These are phyloP conservation scores for Ophiostoma ulmi DNA, from an alignment of 2,329 filamentous ascomycete species.

Conservation along the genomic window DNA sequence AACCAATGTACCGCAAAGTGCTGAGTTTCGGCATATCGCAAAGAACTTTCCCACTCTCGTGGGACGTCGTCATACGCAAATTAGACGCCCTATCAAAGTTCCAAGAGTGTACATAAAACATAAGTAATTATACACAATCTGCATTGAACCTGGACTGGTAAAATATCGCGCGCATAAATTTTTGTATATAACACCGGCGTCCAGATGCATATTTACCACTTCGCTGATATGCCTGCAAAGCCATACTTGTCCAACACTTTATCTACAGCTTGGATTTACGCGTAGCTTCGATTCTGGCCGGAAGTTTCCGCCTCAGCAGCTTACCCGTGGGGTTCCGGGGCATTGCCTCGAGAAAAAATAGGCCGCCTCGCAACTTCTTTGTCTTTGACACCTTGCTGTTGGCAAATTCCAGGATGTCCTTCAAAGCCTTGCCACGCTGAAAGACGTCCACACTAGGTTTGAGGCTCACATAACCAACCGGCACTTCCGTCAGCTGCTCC, in stretches of 20 bases:
- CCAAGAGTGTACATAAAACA: too few relatives aligned
- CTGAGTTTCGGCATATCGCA: too few relatives aligned
- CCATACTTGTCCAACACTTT: background rate
- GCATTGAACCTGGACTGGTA: too few relatives aligned
- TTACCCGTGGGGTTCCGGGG: slow-evolving; percentile 17
- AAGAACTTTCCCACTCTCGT: too few relatives aligned
- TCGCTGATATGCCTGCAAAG: background rate
- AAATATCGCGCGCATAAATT: too few relatives aligned
- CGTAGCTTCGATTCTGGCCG: slow-evolving; percentile 7
- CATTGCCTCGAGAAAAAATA: slow-evolving; percentile 15
- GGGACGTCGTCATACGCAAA: too few relatives aligned
- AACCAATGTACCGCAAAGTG: too few relatives aligned
- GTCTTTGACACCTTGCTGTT: slow-evolving; percentile 13
- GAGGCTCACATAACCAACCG: slow-evolving; percentile 18
- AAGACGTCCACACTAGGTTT: background rate
- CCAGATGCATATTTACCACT: too few relatives aligned
- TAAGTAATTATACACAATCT: too few relatives aligned
- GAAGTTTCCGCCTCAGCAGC: slow-evolving; percentile 14
- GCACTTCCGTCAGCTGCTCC: slow-evolving; percentile 18
- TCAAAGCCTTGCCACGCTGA: background rate
- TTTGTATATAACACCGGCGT: too few relatives aligned
- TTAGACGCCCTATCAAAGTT: too few relatives aligned
- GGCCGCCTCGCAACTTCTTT: slow-evolving; percentile 18
- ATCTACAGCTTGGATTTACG: slow-evolving; percentile 10
- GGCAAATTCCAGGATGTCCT: background rate